These are phyloP conservation scores for Catenaria anguillulae DNA, from an alignment of 371 early-diverging fungal genomes.

Conservation along the genomic window DNA sequence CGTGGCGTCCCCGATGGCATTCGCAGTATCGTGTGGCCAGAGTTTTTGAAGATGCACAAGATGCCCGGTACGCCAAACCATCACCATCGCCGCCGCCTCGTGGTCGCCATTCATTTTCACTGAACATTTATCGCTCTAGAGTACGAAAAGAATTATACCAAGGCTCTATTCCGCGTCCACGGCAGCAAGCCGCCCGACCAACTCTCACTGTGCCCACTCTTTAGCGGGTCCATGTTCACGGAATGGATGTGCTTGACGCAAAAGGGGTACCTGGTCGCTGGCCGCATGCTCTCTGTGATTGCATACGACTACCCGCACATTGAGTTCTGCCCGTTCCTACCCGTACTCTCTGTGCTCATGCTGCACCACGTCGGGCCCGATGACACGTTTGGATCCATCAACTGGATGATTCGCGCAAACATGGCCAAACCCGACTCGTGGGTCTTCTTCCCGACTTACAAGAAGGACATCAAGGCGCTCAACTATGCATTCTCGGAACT, in stretches of 20 bases:
- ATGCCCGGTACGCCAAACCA: conserved; percentile 4
- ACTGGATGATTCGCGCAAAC: conserved; percentile 16
- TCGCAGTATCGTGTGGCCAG: conserved; percentile 3
- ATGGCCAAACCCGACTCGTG: conserved; percentile 12
- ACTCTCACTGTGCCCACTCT: not conserved
- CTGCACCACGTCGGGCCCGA: conserved; percentile 22
- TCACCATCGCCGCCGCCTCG: too few relatives aligned
- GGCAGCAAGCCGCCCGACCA: not conserved
- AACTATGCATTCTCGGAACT: conserved; percentile 22
- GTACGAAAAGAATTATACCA: conserved; percentile 5
- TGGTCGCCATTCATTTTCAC: too few relatives aligned
- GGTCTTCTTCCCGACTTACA: conserved; percentile 21
- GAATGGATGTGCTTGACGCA: conserved; percentile 9
- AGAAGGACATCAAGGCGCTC: conserved; percentile 20
- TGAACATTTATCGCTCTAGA: too few relatives aligned
- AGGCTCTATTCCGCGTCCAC: conserved; percentile 6
- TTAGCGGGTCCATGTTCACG: not conserved
- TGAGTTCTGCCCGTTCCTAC: conserved; percentile 25
- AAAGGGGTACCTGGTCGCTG: conserved; percentile 12
- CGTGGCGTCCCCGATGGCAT: conserved; percentile 6
- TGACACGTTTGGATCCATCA: conserved; percentile 18
- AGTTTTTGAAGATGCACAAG: conserved; percentile 6
- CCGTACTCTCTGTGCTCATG: conserved; percentile 16
- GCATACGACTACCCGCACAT: conserved; percentile 25
- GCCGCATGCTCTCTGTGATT: conserved; percentile 21